phyloP scores from a whole-genome alignment of 2,329 filamentous ascomycete species.

The Sporothrix variecibatus region DNA sequence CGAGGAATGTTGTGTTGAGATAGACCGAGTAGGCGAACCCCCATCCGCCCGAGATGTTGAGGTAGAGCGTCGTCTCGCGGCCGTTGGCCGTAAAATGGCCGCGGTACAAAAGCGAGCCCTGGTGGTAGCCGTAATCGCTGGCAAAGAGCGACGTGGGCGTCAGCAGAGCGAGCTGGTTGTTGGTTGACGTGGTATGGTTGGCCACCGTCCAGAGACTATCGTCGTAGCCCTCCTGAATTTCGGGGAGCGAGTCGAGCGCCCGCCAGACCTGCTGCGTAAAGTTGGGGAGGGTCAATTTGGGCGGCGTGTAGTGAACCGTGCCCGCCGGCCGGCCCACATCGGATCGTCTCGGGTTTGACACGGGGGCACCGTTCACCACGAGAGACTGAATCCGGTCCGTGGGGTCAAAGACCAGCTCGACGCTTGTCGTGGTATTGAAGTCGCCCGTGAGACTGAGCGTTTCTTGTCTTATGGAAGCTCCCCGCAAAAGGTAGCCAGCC shows the following conservation, averaged over 20 bases:
- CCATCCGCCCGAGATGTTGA: neutral
- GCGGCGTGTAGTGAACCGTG: neutral
- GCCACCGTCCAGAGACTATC: neutral
- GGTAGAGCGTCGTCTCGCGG: neutral
- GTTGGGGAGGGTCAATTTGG: neutral
- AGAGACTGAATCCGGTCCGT: neutral
- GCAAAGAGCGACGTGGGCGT: constrained; percentile 4
- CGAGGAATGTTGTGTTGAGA: neutral
- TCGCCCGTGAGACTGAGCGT: neutral
- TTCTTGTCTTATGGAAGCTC: neutral
- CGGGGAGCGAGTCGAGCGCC: neutral
- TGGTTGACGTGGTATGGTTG: neutral
- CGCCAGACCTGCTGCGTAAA: neutral
- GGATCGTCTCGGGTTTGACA: neutral
- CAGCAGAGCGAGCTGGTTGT: neutral
- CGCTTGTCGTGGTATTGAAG: neutral
- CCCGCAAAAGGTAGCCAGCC: neutral
- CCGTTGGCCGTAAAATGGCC: neutral
- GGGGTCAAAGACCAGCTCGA: constrained; percentile 4
- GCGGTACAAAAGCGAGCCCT: neutral
- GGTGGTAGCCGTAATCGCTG: constrained; percentile 9
- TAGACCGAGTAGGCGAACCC: constrained; percentile 38
- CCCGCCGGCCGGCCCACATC: neutral
- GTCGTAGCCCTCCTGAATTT: neutral
- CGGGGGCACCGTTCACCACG: neutral